These are phyloP conservation scores for Calycina marina DNA, from an alignment of 2,329 filamentous ascomycete genomes.

Conservation along the genomic window DNA sequence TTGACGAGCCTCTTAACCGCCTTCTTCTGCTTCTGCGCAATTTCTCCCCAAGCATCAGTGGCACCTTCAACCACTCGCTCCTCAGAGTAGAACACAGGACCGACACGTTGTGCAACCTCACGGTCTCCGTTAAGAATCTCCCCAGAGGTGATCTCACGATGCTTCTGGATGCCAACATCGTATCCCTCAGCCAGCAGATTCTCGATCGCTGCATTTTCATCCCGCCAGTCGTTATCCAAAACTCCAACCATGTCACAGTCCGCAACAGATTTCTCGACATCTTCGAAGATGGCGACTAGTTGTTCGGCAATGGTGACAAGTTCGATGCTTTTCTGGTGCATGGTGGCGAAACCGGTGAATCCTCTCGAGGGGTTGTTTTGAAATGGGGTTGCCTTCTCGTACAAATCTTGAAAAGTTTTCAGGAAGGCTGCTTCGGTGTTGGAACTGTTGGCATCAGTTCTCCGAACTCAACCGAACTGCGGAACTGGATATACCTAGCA, in stretches of 20 bases:
- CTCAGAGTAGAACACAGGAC: not conserved
- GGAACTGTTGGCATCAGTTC: slow-evolving; percentile 6
- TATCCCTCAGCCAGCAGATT: slow-evolving; percentile 11
- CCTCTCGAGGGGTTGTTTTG: not conserved
- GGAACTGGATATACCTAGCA: slow-evolving; percentile 11
- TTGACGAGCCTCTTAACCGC: slow-evolving; percentile 7
- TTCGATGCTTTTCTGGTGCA: slow-evolving; percentile 6
- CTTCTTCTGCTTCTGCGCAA: slow-evolving; percentile 14
- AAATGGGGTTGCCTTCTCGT: slow-evolving; percentile 9
- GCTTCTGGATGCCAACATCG: slow-evolving; percentile 11
- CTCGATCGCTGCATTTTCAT: slow-evolving; percentile 5
- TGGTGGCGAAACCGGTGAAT: slow-evolving; percentile 5
- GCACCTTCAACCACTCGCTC: not conserved
- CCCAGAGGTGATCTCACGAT: slow-evolving; percentile 6
- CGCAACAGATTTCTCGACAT: slow-evolving; percentile 5
- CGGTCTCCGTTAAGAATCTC: not conserved
- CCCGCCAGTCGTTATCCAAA: slow-evolving; percentile 10
- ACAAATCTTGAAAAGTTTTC: slow-evolving; percentile 10
- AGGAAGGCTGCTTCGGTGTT: slow-evolving; percentile 12
- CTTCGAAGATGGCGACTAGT: slow-evolving; percentile 11
- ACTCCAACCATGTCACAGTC: slow-evolving; percentile 3
- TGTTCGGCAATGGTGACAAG: slow-evolving; percentile 7
- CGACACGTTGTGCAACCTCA: not conserved
- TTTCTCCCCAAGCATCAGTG: slow-evolving; percentile 10
- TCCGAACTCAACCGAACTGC: slow-evolving; percentile 12